Percentiles rank a stretch among this genome's conserved stretches.
phyloP scores from a whole-genome alignment of 2,329 filamentous ascomycete species.

The Dactylellina drechsleri region DNA sequence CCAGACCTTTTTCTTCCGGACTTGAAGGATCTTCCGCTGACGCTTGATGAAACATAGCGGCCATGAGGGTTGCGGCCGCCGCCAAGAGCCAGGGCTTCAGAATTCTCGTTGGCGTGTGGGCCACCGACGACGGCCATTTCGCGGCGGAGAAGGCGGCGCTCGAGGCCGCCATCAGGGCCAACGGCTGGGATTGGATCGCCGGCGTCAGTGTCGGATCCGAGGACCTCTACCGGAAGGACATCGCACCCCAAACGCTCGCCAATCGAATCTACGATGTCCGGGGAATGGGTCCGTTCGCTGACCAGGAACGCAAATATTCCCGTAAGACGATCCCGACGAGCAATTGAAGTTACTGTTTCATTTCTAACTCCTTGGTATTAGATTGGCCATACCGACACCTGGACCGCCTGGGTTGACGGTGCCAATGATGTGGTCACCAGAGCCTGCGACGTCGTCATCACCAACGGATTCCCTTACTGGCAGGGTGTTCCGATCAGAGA shows the following conservation, averaged over 20 bases:
- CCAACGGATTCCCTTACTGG: constrained; percentile 56
- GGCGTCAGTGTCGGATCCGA: constrained; percentile 78
- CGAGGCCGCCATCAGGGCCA: constrained; percentile 58
- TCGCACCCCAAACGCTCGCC: constrained; percentile 28
- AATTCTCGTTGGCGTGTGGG: constrained; percentile 61
- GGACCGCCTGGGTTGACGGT: constrained; percentile 72
- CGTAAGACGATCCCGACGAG: constrained; percentile 3
- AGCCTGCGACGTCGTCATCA: constrained; percentile 40
- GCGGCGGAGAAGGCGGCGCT: constrained; percentile 71
- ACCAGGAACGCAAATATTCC: constrained; percentile 14
- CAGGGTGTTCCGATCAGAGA: constrained; percentile 65
- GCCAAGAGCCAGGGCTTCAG: constrained; percentile 57
- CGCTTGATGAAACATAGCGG: constrained; percentile 41
- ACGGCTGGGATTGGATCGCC: constrained; percentile 67
- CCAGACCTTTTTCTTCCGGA: background rate
- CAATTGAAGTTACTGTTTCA: constrained; percentile 60
- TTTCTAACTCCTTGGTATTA: constrained; percentile 63
- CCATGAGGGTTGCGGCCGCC: constrained; percentile 23
- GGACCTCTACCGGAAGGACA: constrained; percentile 70
- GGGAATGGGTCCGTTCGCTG: constrained; percentile 62
- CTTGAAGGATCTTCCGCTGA: constrained; percentile 38
- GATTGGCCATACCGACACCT: constrained; percentile 75
- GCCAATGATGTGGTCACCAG: constrained; percentile 69
- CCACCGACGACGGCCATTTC: constrained; percentile 72
- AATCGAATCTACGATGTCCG: constrained; percentile 63